Conservation (phyloP, 2,329 filamentous ascomycete species). For the Colletotrichum sp. region DNA sequence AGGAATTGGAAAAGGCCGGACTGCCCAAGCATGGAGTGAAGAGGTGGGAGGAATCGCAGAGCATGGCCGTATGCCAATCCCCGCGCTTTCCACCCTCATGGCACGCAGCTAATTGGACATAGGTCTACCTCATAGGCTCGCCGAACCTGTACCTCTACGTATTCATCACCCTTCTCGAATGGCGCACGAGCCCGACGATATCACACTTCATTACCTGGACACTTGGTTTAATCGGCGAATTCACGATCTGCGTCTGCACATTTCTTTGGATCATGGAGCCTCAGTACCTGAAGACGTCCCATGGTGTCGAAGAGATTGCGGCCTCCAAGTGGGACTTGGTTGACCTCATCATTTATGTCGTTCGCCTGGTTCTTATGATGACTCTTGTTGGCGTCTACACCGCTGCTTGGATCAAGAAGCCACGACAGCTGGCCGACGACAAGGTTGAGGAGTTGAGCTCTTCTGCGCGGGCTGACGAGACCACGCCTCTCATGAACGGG, state of each 20-base stretch:
- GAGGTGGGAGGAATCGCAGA: conserved; percentile 13
- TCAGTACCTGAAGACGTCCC: conserved; percentile 19
- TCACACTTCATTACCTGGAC: conserved; percentile 84
- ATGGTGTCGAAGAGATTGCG: not conserved
- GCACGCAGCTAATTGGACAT: conserved; percentile 13
- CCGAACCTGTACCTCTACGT: conserved; percentile 89
- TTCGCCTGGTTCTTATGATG: conserved; percentile 71
- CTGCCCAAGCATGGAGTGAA: not conserved
- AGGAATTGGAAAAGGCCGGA: conserved; percentile 5
- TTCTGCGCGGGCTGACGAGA: conserved; percentile 54
- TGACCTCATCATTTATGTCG: conserved; percentile 69
- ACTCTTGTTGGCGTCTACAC: conserved; percentile 57
- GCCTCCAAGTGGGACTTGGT: conserved; percentile 60
- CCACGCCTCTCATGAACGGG: conserved; percentile 64
- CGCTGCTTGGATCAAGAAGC: conserved; percentile 46
- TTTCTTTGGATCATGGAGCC: conserved; percentile 63
- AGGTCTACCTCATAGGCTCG: conserved; percentile 86
- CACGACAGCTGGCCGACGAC: conserved; percentile 41
- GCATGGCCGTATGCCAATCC: conserved; percentile 7
- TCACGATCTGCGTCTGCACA: conserved; percentile 72
- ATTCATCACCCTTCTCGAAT: conserved; percentile 85
- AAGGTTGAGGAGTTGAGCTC: conserved; percentile 38
- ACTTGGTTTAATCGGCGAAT: conserved; percentile 74
- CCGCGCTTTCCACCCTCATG: conserved; percentile 12
- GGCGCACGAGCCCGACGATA: conserved; percentile 77